phyloP scores from a whole-genome alignment of 805 yeast species.

The Saturnispora diversa region DNA sequence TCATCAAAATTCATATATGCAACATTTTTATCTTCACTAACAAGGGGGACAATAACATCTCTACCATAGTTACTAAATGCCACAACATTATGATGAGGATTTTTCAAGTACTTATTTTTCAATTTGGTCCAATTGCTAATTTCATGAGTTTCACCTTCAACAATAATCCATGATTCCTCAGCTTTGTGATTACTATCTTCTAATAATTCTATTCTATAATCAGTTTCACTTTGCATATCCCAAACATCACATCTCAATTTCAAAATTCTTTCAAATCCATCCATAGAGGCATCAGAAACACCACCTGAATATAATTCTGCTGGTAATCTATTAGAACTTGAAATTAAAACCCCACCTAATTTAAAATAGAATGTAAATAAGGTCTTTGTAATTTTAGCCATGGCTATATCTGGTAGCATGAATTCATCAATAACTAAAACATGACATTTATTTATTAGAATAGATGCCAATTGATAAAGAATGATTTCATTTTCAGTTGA shows the following conservation, averaged over 20 bases:
- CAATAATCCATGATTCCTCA: conserved; percentile 29
- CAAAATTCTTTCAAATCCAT: conserved; percentile 47
- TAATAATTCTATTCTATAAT: conserved; percentile 40
- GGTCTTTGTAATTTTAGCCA: conserved; percentile 60
- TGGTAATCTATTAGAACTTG: conserved; percentile 66
- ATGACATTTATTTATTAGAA: conserved; percentile 49
- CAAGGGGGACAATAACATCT: conserved; percentile 36
- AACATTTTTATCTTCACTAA: conserved; percentile 33
- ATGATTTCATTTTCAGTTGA: conserved; percentile 55
- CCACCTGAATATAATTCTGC: conserved; percentile 63
- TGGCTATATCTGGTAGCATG: conserved; percentile 68
- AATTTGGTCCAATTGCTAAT: conserved; percentile 34
- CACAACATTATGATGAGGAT: conserved; percentile 14
- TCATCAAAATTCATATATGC: conserved; percentile 41
- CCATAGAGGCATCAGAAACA: conserved; percentile 51
- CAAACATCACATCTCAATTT: conserved; percentile 51
- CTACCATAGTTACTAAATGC: conserved; percentile 51
- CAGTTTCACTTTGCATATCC: conserved; percentile 53
- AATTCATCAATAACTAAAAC: conserved; percentile 63
- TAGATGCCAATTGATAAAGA: conserved; percentile 58
- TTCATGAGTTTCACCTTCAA: conserved; percentile 21
- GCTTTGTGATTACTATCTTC: conserved; percentile 17
- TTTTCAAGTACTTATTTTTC: conserved; percentile 17
- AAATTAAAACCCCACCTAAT: conserved; percentile 66
- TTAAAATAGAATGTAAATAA: conserved; percentile 63